Evolutionary conservation across 2,329 filamentous ascomycete genomes (phyloP).

Genomic region (Arthrobotrys iridis): DNA sequence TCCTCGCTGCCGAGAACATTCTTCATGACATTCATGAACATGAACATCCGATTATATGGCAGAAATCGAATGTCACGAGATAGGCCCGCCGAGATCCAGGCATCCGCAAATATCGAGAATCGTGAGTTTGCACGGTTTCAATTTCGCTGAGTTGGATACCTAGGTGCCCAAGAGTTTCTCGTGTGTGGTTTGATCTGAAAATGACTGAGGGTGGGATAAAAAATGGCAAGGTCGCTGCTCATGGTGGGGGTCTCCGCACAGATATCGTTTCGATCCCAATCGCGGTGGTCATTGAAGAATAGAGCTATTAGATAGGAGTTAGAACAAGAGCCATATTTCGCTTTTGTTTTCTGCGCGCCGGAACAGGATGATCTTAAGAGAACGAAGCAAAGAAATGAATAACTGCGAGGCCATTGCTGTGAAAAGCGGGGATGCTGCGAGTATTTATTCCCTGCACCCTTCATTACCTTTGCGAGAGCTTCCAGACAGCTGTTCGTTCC

Average conservation of each 20-base stretch:
- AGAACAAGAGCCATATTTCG: slow-evolving; percentile 15
- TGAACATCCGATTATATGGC: slow-evolving; percentile 12
- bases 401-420: slow-evolving; percentile 47
- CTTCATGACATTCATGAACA: slow-evolving; percentile 14
- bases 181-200: slow-evolving; percentile 30
- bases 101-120: slow-evolving; percentile 19
- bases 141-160: slow-evolving; percentile 13
- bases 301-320: slow-evolving; percentile 24
- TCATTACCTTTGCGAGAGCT: slow-evolving; percentile 20
- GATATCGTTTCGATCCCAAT: slow-evolving; percentile 52
- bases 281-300: slow-evolving; percentile 40
- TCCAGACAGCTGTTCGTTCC: slow-evolving; percentile 25
- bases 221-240: slow-evolving; percentile 46
- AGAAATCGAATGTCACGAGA: slow-evolving; percentile 8
- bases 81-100: slow-evolving; percentile 1
- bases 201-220: slow-evolving; percentile 34
- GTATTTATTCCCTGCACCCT: slow-evolving; percentile 50
- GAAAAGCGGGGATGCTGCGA: slow-evolving; percentile 49
- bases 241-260: slow-evolving; percentile 54
- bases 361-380: slow-evolving; percentile 50
- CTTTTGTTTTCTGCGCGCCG: slow-evolving; percentile 41
- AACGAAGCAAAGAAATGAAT: slow-evolving; percentile 36
- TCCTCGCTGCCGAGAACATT: slow-evolving; percentile 6
- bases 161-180: slow-evolving; percentile 24
- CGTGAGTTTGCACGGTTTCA: slow-evolving; percentile 3